phyloP scores from a whole-genome alignment of 495 filamentous ascomycete species.

The Cenococcum geophilum region DNA sequence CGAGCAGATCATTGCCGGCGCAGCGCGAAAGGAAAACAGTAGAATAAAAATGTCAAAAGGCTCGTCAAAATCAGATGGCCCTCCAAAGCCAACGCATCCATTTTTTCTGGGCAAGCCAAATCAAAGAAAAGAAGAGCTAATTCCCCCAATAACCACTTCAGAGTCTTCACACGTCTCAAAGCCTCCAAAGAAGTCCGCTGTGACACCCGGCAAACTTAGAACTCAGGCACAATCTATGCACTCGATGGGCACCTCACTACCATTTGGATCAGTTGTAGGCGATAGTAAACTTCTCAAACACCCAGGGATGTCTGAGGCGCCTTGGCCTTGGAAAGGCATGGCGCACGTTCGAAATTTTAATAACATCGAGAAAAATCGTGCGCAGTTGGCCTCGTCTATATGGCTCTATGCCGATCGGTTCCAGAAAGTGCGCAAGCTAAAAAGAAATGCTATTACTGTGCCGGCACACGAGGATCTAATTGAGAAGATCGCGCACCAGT shows the following conservation, averaged over 20 bases:
- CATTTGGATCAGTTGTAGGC: constrained; percentile 19
- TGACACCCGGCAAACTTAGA: constrained; percentile 39
- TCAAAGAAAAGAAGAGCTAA: constrained; percentile 11
- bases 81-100: constrained; percentile 66
- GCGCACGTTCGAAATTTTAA: constrained; percentile 35
- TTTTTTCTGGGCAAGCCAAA: constrained; percentile 59
- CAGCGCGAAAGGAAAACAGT: constrained; percentile 3
- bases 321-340: constrained; percentile 33
- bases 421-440: constrained; percentile 21
- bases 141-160: constrained; percentile 14
- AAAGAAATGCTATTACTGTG: constrained; percentile 20
- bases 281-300: constrained; percentile 26
- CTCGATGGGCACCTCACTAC: not conserved
- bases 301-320: constrained; percentile 30
- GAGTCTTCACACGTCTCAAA: constrained; percentile 20
- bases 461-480: constrained; percentile 25
- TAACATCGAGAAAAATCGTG: not conserved
- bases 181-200: constrained; percentile 29
- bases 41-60: constrained; percentile 11
- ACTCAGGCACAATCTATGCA: constrained; percentile 19
- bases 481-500: constrained; percentile 10
- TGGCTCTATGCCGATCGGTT: not conserved
- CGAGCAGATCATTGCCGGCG: constrained; percentile 44
- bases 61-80: constrained; percentile 33
- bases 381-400: not conserved